Conservation (phyloP, 176 grass and related monocot species). For the Pharus latifolius region DNA sequence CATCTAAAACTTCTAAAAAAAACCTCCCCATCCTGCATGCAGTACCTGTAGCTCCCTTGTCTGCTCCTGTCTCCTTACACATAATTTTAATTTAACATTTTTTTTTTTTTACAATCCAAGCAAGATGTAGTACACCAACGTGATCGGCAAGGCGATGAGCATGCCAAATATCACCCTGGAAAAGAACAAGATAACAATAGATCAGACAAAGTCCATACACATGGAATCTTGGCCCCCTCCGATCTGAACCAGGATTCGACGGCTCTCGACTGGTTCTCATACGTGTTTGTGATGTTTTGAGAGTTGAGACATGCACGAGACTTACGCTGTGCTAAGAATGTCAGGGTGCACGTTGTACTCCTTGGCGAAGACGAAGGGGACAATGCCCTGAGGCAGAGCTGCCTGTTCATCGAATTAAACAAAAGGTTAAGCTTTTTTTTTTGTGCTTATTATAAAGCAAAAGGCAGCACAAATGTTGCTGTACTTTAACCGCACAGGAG, state of each 20-base stretch:
- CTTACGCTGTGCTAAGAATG: slow-evolving; percentile 97
- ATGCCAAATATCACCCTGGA: slow-evolving; percentile 92
- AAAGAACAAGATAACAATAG: neutral
- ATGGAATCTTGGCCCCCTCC: neutral
- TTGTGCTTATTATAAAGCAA: slow-evolving; percentile 25
- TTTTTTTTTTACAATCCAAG: slow-evolving; percentile 44
- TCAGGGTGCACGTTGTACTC: slow-evolving; percentile 98
- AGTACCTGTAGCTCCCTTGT: slow-evolving; percentile 1
- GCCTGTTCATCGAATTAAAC: slow-evolving; percentile 30
- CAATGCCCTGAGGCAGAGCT: slow-evolving; percentile 86
- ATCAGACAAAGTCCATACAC: slow-evolving; percentile 24
- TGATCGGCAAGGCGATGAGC: slow-evolving; percentile 90
- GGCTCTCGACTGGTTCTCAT: too few relatives aligned
- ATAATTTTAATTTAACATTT: neutral
- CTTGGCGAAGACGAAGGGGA: slow-evolving; percentile 98
- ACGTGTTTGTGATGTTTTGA: too few relatives aligned
- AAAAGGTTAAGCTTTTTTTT: neutral
- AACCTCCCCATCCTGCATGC: neutral
- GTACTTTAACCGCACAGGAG: slow-evolving; percentile 25
- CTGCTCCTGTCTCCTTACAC: slow-evolving; percentile 16
- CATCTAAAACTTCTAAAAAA: slow-evolving; percentile 19
- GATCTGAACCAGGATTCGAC: too few relatives aligned
- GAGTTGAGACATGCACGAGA: too few relatives aligned
- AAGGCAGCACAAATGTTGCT: slow-evolving; percentile 12
- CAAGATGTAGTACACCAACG: slow-evolving; percentile 86